Conservation (phyloP, 2,329 filamentous ascomycete species). For the Trichophyton benhamiae region DNA sequence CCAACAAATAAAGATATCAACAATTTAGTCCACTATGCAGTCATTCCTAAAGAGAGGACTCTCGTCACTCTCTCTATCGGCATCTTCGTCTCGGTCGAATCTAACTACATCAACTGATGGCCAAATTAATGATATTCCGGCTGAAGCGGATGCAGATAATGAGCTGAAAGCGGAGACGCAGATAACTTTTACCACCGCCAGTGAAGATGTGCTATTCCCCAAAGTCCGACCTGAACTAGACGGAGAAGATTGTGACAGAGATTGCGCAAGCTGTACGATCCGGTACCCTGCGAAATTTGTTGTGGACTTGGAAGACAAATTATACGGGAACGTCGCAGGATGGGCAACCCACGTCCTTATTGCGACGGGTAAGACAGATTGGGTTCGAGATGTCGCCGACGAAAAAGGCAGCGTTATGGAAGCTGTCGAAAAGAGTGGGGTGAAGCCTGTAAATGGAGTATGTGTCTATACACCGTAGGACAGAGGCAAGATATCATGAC, state of each 20-base stretch:
- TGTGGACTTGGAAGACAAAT: slow-evolving; percentile 61
- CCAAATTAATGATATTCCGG: neutral
- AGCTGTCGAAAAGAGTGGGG: slow-evolving; percentile 45
- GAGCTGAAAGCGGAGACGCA: slow-evolving; percentile 18
- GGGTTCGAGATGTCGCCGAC: slow-evolving; percentile 78
- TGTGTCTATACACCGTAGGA: slow-evolving; percentile 7
- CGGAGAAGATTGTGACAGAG: slow-evolving; percentile 77
- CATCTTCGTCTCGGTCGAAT: neutral
- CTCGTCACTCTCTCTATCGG: slow-evolving; percentile 5
- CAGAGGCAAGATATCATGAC: no score
- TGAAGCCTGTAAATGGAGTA: slow-evolving; percentile 34
- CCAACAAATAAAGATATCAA: neutral
- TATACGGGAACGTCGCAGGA: slow-evolving; percentile 76
- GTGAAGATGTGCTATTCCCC: slow-evolving; percentile 52
- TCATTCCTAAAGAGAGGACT: slow-evolving; percentile 8
- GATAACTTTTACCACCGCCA: slow-evolving; percentile 34
- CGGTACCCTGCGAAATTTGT: slow-evolving; percentile 62
- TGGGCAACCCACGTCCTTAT: slow-evolving; percentile 86
- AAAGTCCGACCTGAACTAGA: slow-evolving; percentile 63
- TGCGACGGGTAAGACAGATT: slow-evolving; percentile 91
- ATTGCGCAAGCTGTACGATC: slow-evolving; percentile 71
- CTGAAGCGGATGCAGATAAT: slow-evolving; percentile 6
- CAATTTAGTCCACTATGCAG: slow-evolving; percentile 5
- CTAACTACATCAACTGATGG: neutral
- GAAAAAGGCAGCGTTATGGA: slow-evolving; percentile 80